Conservation (phyloP, 768 basidiomycete species). For the Tremella fuciformis region DNA sequence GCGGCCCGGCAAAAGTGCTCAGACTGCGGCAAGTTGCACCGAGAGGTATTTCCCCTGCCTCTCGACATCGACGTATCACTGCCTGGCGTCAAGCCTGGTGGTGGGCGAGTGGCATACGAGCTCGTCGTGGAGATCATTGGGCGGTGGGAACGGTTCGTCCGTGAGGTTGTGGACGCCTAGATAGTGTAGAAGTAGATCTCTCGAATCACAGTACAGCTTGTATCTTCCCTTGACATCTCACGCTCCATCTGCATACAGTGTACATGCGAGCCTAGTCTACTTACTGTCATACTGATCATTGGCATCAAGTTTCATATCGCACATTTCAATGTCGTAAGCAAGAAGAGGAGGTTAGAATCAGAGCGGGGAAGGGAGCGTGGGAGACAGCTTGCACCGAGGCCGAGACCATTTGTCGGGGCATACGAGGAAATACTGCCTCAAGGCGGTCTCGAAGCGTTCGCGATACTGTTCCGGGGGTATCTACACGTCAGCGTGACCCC, state of each 20-base stretch:
- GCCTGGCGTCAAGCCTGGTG: not conserved
- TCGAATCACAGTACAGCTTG: not conserved
- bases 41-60: slow-evolving; percentile 48
- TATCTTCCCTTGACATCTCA: not conserved
- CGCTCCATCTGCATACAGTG: not conserved
- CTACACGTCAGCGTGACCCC: slow-evolving; percentile 12
- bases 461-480: slow-evolving; percentile 77
- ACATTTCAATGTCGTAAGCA: not conserved
- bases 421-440: slow-evolving; percentile 70
- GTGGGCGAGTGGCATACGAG: slow-evolving; percentile 29
- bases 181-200: not conserved
- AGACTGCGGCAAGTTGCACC: slow-evolving; percentile 43
- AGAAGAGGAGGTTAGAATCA: not conserved
- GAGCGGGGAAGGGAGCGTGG: slow-evolving; percentile 1
- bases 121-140: slow-evolving; percentile 37
- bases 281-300: not conserved
- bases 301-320: not conserved
- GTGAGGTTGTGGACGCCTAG: not conserved
- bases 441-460: slow-evolving; percentile 68
- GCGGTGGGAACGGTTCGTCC: slow-evolving; percentile 45
- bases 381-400: not conserved
- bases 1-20: slow-evolving; percentile 28
- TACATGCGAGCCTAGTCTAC: not conserved
- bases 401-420: slow-evolving; percentile 38
- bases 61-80: not conserved